Conservation (phyloP, 306 rosid genomes). For the Cyclanthera cordifolia region DNA sequence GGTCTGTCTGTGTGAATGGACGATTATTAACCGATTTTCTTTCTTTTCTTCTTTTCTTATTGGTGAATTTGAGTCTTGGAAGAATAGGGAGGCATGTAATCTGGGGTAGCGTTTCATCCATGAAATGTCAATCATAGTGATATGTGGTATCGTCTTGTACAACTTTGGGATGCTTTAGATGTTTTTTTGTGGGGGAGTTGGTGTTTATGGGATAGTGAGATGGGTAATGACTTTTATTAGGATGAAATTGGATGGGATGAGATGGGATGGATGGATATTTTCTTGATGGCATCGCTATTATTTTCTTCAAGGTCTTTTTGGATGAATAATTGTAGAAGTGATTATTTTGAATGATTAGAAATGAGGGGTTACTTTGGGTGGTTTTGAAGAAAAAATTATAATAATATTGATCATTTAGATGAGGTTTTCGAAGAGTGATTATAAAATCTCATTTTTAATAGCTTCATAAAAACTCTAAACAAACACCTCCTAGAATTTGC, state of each 20-base stretch:
- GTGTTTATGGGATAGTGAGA: background rate
- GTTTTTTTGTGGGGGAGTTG: background rate
- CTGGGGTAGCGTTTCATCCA: background rate
- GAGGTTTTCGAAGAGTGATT: too few species aligned
- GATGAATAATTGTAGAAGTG: too few species aligned
- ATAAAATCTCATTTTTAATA: too few species aligned
- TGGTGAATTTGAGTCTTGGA: background rate
- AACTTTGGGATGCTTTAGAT: background rate
- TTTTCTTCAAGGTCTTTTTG: background rate
- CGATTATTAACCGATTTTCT: background rate
- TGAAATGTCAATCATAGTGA: background rate
- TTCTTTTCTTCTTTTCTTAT: background rate
- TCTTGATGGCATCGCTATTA: background rate
- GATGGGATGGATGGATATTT: slow-evolving; percentile 2
- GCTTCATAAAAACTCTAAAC: too few species aligned
- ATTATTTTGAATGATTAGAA: too few species aligned
- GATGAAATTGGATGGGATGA: background rate
- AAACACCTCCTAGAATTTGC: too few species aligned
- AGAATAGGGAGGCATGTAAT: background rate
- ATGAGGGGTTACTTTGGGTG: too few species aligned
- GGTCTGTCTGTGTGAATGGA: background rate
- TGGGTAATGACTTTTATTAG: background rate
- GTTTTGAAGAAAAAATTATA: too few species aligned
- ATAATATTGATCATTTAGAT: too few species aligned
- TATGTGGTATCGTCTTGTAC: background rate